Conservation (phyloP, 2,329 filamentous ascomycete species). For the Nigrospora osmanthi region DNA sequence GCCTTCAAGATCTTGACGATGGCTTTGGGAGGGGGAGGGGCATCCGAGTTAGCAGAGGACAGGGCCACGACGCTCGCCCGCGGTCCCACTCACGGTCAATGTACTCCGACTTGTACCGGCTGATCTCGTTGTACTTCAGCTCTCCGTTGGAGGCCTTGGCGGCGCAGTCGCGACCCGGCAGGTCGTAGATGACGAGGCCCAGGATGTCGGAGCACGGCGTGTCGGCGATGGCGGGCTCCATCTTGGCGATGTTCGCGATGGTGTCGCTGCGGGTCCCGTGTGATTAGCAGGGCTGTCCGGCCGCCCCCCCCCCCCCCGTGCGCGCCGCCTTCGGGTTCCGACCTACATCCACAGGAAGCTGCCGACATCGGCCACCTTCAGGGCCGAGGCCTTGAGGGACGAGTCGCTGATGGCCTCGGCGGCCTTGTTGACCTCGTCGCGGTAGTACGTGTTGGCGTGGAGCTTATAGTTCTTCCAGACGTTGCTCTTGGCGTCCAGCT, state of each 20-base stretch:
- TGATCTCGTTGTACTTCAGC: conserved; percentile 39
- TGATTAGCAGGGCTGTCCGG: no score
- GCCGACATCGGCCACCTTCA: conserved; percentile 44
- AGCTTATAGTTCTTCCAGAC: conserved; percentile 20
- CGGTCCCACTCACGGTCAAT: conserved; percentile 31
- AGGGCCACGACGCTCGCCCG: neutral
- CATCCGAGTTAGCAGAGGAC: neutral
- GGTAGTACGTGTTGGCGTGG: conserved; percentile 24
- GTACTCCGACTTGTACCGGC: conserved; percentile 45
- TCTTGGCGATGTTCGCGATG: conserved; percentile 40
- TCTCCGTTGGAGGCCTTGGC: conserved; percentile 54
- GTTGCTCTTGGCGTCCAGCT: conserved; percentile 21
- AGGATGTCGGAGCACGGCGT: conserved; percentile 31
- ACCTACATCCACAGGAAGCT: conserved; percentile 47
- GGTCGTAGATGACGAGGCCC: conserved; percentile 48
- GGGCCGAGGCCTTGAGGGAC: conserved; percentile 45
- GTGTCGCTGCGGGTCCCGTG: conserved; percentile 26
- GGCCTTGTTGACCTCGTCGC: conserved; percentile 17
- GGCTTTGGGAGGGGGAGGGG: conserved; percentile 14
- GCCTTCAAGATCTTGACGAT: conserved; percentile 34
- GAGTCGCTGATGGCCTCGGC: conserved; percentile 23
- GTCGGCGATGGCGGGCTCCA: conserved; percentile 38
- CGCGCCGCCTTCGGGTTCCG: neutral
- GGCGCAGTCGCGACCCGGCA: conserved; percentile 52
- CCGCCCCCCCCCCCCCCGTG: no score